phyloP scores from a whole-genome alignment of 2,329 filamentous ascomycete genomes.

The Biscogniauxia sp. region DNA sequence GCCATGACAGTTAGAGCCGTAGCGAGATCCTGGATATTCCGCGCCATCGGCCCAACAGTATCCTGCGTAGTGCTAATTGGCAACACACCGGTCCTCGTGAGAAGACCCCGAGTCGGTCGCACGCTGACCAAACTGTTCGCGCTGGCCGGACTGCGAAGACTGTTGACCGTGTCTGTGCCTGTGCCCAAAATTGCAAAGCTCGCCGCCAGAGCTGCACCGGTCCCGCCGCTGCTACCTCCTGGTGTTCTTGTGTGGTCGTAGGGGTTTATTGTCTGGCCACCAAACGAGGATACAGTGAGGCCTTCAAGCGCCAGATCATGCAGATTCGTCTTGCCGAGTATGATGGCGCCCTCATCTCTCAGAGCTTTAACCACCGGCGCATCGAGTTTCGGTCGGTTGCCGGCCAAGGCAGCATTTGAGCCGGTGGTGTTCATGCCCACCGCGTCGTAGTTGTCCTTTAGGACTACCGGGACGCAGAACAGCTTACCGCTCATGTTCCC shows the following conservation, averaged over 20 bases:
- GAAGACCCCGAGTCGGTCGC: conserved; percentile 53
- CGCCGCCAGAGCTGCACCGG: conserved; percentile 54
- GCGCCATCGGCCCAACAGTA: conserved; percentile 52
- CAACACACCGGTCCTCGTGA: conserved; percentile 50
- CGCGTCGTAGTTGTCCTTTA: conserved; percentile 65
- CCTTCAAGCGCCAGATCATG: conserved; percentile 66
- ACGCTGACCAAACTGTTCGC: conserved; percentile 60
- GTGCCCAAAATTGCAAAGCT: conserved; percentile 58
- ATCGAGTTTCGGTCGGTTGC: conserved; percentile 44
- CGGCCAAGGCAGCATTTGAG: conserved; percentile 47
- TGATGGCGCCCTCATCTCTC: conserved; percentile 50
- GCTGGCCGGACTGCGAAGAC: conserved; percentile 58
- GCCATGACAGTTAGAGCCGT: conserved; percentile 52
- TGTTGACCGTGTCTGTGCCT: conserved; percentile 62
- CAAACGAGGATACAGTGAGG: conserved; percentile 58
- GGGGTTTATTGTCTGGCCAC: conserved; percentile 64
- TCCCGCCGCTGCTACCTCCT: conserved; percentile 63
- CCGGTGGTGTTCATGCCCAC: conserved; percentile 56
- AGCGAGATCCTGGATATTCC: conserved; percentile 49
- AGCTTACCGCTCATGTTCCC: conserved; percentile 51
- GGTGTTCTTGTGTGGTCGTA: conserved; percentile 61
- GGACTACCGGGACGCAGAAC: conserved; percentile 59
- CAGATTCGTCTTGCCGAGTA: conserved; percentile 57
- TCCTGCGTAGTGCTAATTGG: conserved; percentile 59
- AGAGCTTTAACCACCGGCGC: conserved; percentile 50